These are phyloP conservation scores for Byssochlamys sp. DNA, from an alignment of 2,329 filamentous ascomycete genomes.

Conservation along the genomic window DNA sequence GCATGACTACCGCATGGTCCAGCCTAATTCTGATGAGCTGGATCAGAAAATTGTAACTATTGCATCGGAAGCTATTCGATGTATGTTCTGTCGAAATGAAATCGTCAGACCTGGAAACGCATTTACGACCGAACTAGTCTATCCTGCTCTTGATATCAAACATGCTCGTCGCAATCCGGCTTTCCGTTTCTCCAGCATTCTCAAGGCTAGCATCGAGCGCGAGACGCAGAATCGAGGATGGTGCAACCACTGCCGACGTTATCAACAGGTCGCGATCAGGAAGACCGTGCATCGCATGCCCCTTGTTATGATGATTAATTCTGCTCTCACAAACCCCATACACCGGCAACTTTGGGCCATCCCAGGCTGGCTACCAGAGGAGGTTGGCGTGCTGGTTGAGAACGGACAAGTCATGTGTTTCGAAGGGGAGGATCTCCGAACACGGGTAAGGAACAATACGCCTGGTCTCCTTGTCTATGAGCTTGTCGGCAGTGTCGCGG, in stretches of 20 bases:
- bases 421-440: conserved; percentile 77
- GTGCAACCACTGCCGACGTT: conserved; percentile 83
- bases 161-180: conserved; percentile 37
- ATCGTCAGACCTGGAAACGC: conserved; percentile 69
- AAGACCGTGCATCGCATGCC: conserved; percentile 78
- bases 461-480: conserved; percentile 84
- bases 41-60: conserved; percentile 52
- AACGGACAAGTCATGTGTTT: conserved; percentile 90
- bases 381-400: conserved; percentile 85
- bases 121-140: conserved; percentile 76
- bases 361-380: conserved; percentile 82
- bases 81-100: conserved; percentile 78
- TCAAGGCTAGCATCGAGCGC: conserved; percentile 86
- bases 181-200: conserved; percentile 68
- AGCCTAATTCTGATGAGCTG: conserved; percentile 53
- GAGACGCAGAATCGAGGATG: conserved; percentile 84
- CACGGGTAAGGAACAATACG: conserved; percentile 67
- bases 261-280: conserved; percentile 75
- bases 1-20: conserved; percentile 62
- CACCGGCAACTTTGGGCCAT: conserved; percentile 71
- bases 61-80: conserved; percentile 55
- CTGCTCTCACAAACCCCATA: conserved; percentile 61
- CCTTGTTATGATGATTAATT: conserved; percentile 76
- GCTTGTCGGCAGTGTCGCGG: conserved; percentile 76
- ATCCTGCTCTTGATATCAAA: conserved; percentile 54